Base-by-base conservation (phyloP, 257 asterid species). In the Linderniella brevidens region DNA sequence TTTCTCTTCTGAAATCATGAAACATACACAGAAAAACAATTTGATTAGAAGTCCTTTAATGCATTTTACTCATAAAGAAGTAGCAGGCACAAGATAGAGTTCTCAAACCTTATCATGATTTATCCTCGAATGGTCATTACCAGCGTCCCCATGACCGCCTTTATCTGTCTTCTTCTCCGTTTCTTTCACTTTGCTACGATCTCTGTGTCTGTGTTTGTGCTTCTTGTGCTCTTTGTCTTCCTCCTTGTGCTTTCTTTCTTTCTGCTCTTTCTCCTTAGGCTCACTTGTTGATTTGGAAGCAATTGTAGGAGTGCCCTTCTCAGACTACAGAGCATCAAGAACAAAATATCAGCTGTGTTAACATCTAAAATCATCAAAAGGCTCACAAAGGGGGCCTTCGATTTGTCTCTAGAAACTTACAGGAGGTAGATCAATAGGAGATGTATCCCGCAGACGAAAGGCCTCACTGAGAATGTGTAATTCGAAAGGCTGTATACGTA, bases 81-180 rank as follows among this genome's bases (percentile, higher is more conserved):
- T n/a, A n/a, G n/a, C n/a, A n/a, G n/a, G 32, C 32, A 25, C 32
- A 9, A 39, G 43, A 9, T 9, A 10, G 4, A 10, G 15, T 11
- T 2, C 32, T 25, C 42, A 4, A 17, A 85, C 98, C 98, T 90
- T 84, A 32, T 81, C 94, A 17, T 78, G 92, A 58, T 78, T 75
- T 54, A 76, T 78, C 73, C 74, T 83, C 18, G 92, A 78, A 64
- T 70, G 92, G 57, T 83, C 95, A 57, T 87, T 81, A 45, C 83
- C 87, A 63, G 95, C 70, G 49, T 87, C 97, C 59, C 67, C 81
- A 68, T 76, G 83, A 58, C 80, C 71, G 57, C 73, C 68, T 69
- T 70, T 85, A 51, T 85, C 94, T 55, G 79, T 85, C 72, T 77
- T 85, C 75, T 76, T 88, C 70, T 88, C 97, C 75, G 82, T 87